Percentiles rank a stretch among this genome's conserved stretches.
phyloP scores from a whole-genome alignment of 352 stramenopile genomes.

The Globisporangium cystogenes region DNA sequence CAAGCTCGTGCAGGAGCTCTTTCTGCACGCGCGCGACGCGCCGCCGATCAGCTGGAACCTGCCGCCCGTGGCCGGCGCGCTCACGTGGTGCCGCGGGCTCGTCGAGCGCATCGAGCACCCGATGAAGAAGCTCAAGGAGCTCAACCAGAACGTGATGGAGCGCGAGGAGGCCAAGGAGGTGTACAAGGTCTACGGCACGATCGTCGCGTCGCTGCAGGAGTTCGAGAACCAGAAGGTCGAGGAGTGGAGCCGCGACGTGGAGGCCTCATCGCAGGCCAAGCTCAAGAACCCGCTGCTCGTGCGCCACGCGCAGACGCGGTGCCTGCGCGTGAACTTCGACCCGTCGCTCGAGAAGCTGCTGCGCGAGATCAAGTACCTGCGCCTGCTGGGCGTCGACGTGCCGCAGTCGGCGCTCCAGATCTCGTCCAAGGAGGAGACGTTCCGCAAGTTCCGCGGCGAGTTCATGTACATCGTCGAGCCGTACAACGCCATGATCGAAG shows the following conservation, averaged over 20 bases:
- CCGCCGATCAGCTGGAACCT: constrained; percentile 95
- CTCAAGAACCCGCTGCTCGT: constrained; percentile 94
- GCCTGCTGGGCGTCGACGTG: constrained; percentile 93
- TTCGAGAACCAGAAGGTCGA: constrained; percentile 97
- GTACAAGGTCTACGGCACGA: constrained; percentile 95
- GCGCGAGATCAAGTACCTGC: constrained; percentile 98
- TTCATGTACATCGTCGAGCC: constrained; percentile 97
- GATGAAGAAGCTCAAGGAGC: constrained; percentile 95
- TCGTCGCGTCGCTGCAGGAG: constrained; percentile 95
- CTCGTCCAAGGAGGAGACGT: constrained; percentile 93
- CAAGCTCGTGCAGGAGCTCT: constrained; percentile 96
- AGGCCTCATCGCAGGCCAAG: constrained; percentile 93
- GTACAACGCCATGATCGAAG: constrained; percentile 97
- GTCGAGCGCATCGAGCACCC: constrained; percentile 95
- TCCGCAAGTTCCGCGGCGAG: constrained; percentile 95
- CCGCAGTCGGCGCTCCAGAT: constrained; percentile 94
- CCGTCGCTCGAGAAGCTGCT: constrained; percentile 94
- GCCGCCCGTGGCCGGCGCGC: constrained; percentile 91
- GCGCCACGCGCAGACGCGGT: constrained; percentile 84
- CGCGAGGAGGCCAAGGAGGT: constrained; percentile 98
- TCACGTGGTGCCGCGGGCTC: constrained; percentile 95
- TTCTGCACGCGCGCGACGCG: constrained; percentile 90
- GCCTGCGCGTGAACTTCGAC: constrained; percentile 97
- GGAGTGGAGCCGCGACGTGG: constrained; percentile 95
- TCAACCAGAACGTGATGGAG: constrained; percentile 96